A percentile compares a stretch with the other conserved stretches of the same genome.
phyloP scores from a whole-genome alignment of 2,329 filamentous ascomycete genomes.

The Exserohilum rostratum region DNA sequence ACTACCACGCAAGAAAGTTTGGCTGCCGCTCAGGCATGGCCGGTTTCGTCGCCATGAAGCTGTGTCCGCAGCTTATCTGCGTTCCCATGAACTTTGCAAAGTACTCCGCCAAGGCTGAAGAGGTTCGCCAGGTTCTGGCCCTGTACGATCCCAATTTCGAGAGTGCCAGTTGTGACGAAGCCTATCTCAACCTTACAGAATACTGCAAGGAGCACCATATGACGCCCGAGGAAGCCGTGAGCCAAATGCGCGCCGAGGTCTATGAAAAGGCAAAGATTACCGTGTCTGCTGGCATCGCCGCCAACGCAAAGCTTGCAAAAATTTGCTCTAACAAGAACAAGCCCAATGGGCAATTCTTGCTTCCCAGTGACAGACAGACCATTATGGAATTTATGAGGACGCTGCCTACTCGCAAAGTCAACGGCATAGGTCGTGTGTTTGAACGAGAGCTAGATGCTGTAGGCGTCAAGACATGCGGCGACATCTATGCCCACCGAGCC shows the following conservation, averaged over 20 bases:
- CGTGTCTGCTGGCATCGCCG: slow-evolving; percentile 91
- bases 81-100: slow-evolving; percentile 88
- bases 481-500: slow-evolving; percentile 79
- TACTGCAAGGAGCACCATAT: slow-evolving; percentile 76
- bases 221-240: slow-evolving; percentile 73
- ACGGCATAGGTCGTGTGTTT: slow-evolving; percentile 91
- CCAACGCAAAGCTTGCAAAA: slow-evolving; percentile 92
- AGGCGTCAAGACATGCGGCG: slow-evolving; percentile 85
- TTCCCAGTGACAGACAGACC: slow-evolving; percentile 72
- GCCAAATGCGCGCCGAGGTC: slow-evolving; percentile 78
- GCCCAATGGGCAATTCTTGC: slow-evolving; percentile 86
- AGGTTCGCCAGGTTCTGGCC: slow-evolving; percentile 80
- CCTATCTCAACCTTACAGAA: slow-evolving; percentile 89
- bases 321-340: slow-evolving; percentile 97
- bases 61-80: slow-evolving; percentile 84
- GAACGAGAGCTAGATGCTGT: slow-evolving; percentile 89
- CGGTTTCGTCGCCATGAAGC: slow-evolving; percentile 89
- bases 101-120: slow-evolving; percentile 86
- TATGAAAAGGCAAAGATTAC: slow-evolving; percentile 79
- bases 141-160: slow-evolving; percentile 92
- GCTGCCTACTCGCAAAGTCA: slow-evolving; percentile 86
- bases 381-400: slow-evolving; percentile 87
- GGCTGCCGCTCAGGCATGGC: slow-evolving; percentile 96
- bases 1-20: slow-evolving; percentile 88
- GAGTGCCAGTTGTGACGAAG: slow-evolving; percentile 93